Evolutionary conservation across 805 yeast genomes (phyloP).

Genomic region (Maudiozyma saulgeensis): DNA sequence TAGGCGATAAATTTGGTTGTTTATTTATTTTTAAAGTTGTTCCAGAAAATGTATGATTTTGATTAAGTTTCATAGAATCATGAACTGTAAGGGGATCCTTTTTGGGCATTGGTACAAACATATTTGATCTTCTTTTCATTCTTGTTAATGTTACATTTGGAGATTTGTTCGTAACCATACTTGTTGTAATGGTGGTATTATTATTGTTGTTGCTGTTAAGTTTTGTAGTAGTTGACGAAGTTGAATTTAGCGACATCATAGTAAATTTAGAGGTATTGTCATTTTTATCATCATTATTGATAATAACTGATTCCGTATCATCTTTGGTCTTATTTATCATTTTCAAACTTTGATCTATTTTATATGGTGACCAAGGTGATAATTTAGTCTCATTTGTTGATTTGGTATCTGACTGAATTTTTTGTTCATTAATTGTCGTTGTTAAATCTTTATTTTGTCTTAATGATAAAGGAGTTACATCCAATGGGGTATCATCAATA

Average conservation of each 20-base stretch:
- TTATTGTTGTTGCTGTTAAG: background rate
- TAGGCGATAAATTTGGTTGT: constrained; percentile 3
- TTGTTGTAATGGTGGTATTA: background rate
- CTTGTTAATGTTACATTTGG: constrained; percentile 4
- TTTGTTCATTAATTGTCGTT: background rate
- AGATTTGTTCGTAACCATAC: background rate
- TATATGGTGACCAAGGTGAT: constrained; percentile 25
- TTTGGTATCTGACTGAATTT: background rate
- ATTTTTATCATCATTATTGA: background rate
- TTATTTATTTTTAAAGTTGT: background rate
- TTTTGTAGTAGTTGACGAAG: background rate
- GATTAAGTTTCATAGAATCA: background rate
- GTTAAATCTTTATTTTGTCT: background rate
- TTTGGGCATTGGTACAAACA: constrained; percentile 29
- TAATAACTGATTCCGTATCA: background rate
- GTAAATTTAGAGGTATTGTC: background rate
- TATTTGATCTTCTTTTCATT: constrained; percentile 23
- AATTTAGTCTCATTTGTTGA: constrained; percentile 1
- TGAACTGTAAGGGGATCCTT: constrained; percentile 26
- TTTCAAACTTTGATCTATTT: constrained; percentile 13
- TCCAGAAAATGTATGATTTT: constrained; percentile 4
- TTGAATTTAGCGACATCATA: background rate
- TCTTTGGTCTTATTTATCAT: background rate
- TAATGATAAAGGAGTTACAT: constrained; percentile 14
- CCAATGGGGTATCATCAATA: constrained; percentile 3